Evolutionary conservation across 495 filamentous ascomycete species (phyloP).

Genomic region (Chaetomium tenue): DNA sequence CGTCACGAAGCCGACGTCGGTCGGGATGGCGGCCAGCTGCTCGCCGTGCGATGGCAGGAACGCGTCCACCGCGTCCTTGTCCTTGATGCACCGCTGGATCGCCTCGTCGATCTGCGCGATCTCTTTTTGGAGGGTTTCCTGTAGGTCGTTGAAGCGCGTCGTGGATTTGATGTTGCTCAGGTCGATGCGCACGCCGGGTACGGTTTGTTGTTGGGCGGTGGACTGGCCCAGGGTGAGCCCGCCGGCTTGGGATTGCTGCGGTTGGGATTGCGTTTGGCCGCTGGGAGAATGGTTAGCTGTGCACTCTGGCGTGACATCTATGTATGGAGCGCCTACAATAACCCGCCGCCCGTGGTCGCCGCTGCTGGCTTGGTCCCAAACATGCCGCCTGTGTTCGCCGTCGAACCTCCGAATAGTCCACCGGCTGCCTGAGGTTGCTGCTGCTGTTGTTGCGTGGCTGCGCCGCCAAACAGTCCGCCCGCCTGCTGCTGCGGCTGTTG

Average conservation of each 20-base stretch:
- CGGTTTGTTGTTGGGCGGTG: constrained; percentile 47
- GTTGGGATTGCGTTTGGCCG: constrained; percentile 26
- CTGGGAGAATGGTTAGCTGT: constrained; percentile 26
- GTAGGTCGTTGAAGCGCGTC: constrained; percentile 85
- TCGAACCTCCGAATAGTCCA: constrained; percentile 37
- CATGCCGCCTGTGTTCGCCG: constrained; percentile 43
- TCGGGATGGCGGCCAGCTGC: constrained; percentile 63
- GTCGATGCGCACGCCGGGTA: constrained; percentile 75
- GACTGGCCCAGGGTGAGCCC: constrained; percentile 41
- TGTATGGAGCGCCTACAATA: constrained; percentile 51
- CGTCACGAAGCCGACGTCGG: constrained; percentile 71
- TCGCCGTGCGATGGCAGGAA: constrained; percentile 63
- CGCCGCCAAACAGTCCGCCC: constrained; percentile 27
- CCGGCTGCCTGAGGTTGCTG: constrained; percentile 24
- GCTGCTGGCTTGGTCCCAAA: constrained; percentile 44
- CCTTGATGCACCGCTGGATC: constrained; percentile 65
- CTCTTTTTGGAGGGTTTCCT: constrained; percentile 73
- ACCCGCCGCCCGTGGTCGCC: constrained; percentile 32
- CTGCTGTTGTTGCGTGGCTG: constrained; percentile 24
- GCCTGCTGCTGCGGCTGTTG: constrained; percentile 25
- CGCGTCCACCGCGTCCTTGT: constrained; percentile 56
- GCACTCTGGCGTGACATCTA: not conserved
- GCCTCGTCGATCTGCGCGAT: constrained; percentile 72
- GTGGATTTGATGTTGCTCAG: constrained; percentile 73
- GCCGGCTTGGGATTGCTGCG: constrained; percentile 38